phyloP scores from a whole-genome alignment of 2,329 filamentous ascomycete genomes.

The Claviceps sp. region DNA sequence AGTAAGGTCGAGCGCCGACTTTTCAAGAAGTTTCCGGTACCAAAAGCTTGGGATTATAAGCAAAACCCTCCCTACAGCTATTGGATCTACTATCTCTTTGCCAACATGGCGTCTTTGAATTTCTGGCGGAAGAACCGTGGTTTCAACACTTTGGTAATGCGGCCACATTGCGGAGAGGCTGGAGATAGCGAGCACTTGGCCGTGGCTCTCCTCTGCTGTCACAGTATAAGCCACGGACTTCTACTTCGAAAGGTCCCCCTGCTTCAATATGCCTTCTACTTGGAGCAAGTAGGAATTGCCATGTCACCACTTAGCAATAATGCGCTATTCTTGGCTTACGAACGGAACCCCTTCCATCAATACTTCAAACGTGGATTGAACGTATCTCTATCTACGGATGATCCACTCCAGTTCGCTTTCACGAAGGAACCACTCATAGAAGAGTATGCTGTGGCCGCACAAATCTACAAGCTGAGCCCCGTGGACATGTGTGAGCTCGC shows the following conservation, averaged over 20 bases:
- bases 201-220: constrained; percentile 79
- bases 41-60: constrained; percentile 75
- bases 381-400: constrained; percentile 90
- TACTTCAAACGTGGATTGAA: constrained; percentile 95
- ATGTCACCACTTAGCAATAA: constrained; percentile 99
- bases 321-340: constrained; percentile 88
- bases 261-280: constrained; percentile 92
- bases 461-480: constrained; percentile 94
- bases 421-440: constrained; percentile 97
- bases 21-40: constrained; percentile 91
- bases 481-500: constrained; percentile 98
- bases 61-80: constrained; percentile 98
- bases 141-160: constrained; percentile 88
- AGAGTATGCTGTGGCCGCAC: constrained; percentile 92
- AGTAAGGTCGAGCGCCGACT: constrained; percentile 89
- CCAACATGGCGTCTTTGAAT: constrained; percentile 88
- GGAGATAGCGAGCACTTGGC: constrained; percentile 94
- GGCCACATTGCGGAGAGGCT: constrained; percentile 92
- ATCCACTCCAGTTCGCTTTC: constrained; percentile 94
- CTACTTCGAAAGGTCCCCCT: constrained; percentile 86
- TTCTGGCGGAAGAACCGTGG: constrained; percentile 79
- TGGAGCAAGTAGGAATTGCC: constrained; percentile 94
- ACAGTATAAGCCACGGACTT: constrained; percentile 93
- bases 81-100: constrained; percentile 96
- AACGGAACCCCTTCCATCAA: constrained; percentile 88